Evolutionary conservation across 2,329 filamentous ascomycete genomes (phyloP).

Genomic region (Fusarium citri): DNA sequence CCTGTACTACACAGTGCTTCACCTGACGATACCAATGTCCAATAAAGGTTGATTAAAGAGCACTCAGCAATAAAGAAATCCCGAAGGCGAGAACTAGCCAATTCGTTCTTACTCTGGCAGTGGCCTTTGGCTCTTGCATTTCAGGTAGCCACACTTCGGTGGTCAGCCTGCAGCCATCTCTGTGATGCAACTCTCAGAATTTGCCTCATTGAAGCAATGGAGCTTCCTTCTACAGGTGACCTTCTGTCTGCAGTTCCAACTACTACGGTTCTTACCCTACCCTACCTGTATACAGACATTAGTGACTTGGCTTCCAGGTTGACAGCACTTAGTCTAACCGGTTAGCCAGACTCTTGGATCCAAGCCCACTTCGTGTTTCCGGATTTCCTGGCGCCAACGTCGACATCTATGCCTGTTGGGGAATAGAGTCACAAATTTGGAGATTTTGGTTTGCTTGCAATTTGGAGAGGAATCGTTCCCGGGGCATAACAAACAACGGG

Average conservation of each 20-base stretch:
- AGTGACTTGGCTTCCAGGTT: conserved; percentile 4
- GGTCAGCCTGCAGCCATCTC: conserved; percentile 21
- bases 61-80: not conserved
- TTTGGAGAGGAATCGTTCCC: not conserved
- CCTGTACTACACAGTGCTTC: not conserved
- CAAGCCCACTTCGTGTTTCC: conserved; percentile 30
- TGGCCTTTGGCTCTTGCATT: conserved; percentile 18
- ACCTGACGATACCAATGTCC: conserved; percentile 3
- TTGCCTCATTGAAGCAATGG: conserved; percentile 13
- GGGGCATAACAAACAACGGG: not conserved
- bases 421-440: conserved; percentile 9
- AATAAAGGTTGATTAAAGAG: not conserved
- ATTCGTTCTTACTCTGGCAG: not conserved
- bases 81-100: not conserved
- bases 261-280: conserved; percentile 11
- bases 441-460: conserved; percentile 12
- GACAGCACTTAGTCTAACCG: conserved; percentile 9
- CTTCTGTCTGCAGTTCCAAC: conserved; percentile 11
- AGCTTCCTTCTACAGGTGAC: conserved; percentile 15
- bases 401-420: conserved; percentile 2
- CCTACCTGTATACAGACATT: not conserved
- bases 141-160: conserved; percentile 33
- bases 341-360: conserved; percentile 20
- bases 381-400: conserved; percentile 25
- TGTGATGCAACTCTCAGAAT: conserved; percentile 24